These are phyloP conservation scores for Salix caprea DNA, from an alignment of 345 rosid genomes.

Conservation along the genomic window DNA sequence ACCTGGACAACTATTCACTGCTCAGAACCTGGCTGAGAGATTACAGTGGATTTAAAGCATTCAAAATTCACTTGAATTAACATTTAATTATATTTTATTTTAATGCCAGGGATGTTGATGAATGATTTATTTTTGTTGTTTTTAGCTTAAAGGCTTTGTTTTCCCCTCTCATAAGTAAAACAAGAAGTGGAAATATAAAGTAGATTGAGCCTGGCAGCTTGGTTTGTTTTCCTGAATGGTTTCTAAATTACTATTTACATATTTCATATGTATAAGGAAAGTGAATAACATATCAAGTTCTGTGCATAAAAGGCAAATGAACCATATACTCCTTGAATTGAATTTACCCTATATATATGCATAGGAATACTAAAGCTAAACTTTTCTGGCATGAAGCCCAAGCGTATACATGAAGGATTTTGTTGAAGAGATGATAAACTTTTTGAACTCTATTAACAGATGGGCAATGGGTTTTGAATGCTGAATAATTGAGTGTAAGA, in stretches of 20 bases:
- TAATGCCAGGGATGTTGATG: not conserved
- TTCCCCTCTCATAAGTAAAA: not conserved
- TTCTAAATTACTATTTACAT: not conserved
- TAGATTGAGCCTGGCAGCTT: not conserved
- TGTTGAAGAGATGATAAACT: too few relatives aligned
- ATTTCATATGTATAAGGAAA: too few relatives aligned
- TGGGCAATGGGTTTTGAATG: not conserved
- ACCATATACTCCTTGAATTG: too few relatives aligned
- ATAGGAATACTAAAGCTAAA: too few relatives aligned
- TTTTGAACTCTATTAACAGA: not conserved
- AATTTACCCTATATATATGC: too few relatives aligned
- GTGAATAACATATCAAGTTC: too few relatives aligned
- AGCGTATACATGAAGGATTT: not conserved
- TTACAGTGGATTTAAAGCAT: not conserved
- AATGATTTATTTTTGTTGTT: not conserved
- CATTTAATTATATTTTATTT: not conserved
- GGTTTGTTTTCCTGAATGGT: not conserved
- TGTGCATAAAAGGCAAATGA: too few relatives aligned
- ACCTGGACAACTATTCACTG: not conserved
- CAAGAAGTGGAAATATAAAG: not conserved
- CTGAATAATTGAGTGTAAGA: not conserved
- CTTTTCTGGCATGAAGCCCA: not conserved
- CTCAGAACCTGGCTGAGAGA: not conserved
- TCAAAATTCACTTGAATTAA: not conserved
- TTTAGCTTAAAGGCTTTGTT: not conserved